These are phyloP conservation scores for Xylaria sp. DNA, from an alignment of 2,329 filamentous ascomycete species.

Conservation along the genomic window DNA sequence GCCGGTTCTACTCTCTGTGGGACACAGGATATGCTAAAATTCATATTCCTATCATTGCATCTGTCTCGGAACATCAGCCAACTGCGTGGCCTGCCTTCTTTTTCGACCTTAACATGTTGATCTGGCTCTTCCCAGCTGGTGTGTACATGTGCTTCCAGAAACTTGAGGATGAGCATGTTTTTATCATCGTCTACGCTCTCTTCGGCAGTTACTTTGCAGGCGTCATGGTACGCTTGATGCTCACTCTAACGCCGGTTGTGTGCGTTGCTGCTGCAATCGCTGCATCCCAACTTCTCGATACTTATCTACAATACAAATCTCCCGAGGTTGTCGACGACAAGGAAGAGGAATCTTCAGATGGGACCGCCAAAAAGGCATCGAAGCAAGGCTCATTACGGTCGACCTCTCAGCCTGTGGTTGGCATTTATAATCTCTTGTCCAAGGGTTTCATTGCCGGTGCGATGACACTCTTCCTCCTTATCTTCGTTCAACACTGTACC, in stretches of 20 bases:
- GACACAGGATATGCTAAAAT: conserved; percentile 99
- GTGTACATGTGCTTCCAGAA: conserved; percentile 98
- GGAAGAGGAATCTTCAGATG: conserved; percentile 58
- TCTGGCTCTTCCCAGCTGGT: conserved; percentile 98
- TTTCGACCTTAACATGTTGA: conserved; percentile 97
- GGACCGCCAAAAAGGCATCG: conserved; percentile 64
- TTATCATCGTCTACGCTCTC: conserved; percentile 96
- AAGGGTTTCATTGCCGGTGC: conserved; percentile 80
- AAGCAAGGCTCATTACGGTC: conserved; percentile 72
- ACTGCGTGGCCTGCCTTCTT: conserved; percentile 99
- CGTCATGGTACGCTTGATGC: conserved; percentile 99
- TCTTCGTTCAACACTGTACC: conserved; percentile 97
- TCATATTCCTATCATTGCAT: conserved; percentile 98
- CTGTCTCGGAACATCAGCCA: conserved; percentile 99
- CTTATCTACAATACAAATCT: conserved; percentile 75
- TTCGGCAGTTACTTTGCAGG: conserved; percentile 98
- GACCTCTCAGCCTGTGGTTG: conserved; percentile 77
- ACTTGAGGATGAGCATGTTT: conserved; percentile 95
- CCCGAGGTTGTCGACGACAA: conserved; percentile 64
- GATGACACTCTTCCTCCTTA: conserved; percentile 81
- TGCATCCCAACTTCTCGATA: conserved; percentile 87
- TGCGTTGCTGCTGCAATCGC: conserved; percentile 93
- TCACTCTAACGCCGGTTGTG: conserved; percentile 94
- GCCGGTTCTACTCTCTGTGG: conserved; percentile 99
- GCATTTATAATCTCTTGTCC: conserved; percentile 83